Percentiles rank a stretch among this genome's conserved stretches.
These are phyloP conservation scores for Alloteropsis semialata DNA, from an alignment of 176 grass and related monocot species.

Conservation along the genomic window DNA sequence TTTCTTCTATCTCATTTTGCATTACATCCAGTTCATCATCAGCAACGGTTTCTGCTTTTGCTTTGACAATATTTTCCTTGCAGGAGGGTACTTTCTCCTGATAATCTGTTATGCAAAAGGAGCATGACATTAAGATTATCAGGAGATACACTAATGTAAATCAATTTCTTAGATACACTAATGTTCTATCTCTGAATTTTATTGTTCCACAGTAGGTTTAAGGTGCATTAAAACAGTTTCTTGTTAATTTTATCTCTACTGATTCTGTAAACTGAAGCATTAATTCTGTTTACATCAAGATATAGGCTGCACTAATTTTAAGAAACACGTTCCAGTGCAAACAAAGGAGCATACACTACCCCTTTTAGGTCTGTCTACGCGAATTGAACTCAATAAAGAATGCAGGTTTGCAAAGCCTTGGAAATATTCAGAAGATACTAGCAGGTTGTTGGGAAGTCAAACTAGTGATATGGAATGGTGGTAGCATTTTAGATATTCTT, in stretches of 20 bases:
- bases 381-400: not conserved
- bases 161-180: too few relatives aligned
- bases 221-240: not conserved
- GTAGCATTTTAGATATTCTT: not conserved
- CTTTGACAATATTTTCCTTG: conserved; percentile 47
- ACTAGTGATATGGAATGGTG: not conserved
- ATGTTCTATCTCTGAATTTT: not conserved
- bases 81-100: conserved; percentile 43
- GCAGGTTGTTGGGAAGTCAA: not conserved
- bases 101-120: conserved; percentile 44
- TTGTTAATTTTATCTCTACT: not conserved
- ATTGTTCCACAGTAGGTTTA: not conserved
- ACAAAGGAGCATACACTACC: not conserved
- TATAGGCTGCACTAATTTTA: not conserved
- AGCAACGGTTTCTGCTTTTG: conserved; percentile 48
- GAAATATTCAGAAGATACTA: not conserved
- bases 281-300: not conserved
- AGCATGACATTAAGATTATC: conserved; percentile 13
- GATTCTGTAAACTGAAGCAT: not conserved
- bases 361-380: not conserved
- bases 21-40: conserved; percentile 53
- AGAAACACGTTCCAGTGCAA: not conserved
- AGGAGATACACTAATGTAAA: too few relatives aligned
- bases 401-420: not conserved
- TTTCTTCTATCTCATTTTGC: conserved; percentile 56